Evolutionary conservation across 2,329 filamentous ascomycete genomes (phyloP), one percentile per base, ranked within the genome.

Genomic region (Pestalotiopsis sp.): DNA sequence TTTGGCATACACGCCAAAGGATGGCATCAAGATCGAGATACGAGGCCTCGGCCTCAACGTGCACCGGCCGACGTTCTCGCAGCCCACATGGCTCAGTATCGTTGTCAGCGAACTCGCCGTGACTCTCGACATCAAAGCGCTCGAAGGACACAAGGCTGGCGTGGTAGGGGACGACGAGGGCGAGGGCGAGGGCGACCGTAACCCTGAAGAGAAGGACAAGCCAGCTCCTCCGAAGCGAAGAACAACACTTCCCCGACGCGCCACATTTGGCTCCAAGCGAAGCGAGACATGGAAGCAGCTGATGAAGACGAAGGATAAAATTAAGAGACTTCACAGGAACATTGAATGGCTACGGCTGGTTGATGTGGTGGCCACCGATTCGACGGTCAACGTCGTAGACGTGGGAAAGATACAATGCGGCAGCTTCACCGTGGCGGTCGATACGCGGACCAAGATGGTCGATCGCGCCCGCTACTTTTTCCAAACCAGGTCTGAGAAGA

Each of bases 11-110:
- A 93, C 93, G 14, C 94, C 94, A 36, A 91, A 88, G 80, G 94
- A 97, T 87, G 96, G 96, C 74, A 84, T 97, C 76, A 92, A 92
- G 75, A 90, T 99, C 80, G 94, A 97, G 80, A 91, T 99, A 68
- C 91, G 96, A 65, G 93, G 95, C 65, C 86, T 99, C 66, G 94
- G 96, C 59, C 86, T 99, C 75, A 92, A 93, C 68, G 82, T 98
- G 71, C 96, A 99, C 81, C 91, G 95, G 4, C 96, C 96, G 13
- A 98, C 96, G 5, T 98, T 99, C 81, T 94, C 95, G 61, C 94
- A 98, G 79, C 96, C 96, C 59, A 98, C 97, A 71, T 98, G 95
- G 94, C 84, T 97, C 75, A 98, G 95, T 79, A 86, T 99, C 65
- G 93, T 96, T 9, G 82, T 99, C 69, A 93, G 90, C 75, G 96